Evolutionary conservation across 768 basidiomycete species (phyloP), one percentile per base, ranked within the genome.

Genomic region (Rhodotorula kratochvilovae): DNA sequence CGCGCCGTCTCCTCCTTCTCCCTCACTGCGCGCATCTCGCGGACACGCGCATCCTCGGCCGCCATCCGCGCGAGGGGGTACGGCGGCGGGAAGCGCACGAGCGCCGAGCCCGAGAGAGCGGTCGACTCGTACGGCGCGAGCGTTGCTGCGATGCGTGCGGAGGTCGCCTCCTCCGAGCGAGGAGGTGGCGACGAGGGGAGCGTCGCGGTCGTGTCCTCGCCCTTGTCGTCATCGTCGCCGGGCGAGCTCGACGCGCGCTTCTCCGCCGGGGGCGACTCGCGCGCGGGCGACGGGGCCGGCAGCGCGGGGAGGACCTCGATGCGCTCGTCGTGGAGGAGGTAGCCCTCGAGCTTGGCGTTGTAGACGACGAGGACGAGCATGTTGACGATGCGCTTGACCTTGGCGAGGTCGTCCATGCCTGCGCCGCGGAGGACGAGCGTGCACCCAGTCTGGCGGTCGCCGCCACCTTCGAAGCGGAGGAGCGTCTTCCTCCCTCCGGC

Each of bases 401-500:
- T 88, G 62, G 85, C 85, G 65, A 99, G 82, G 0, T 87, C 90
- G 50, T 89, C 88, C 66, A 89, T 84, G 77, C 94, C 86, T 7
- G 87, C 93, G 17, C 96, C 96, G 54, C 96, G 86, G 57, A 99
- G 80, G 50, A 98, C 84, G 75, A 99, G 89, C 4, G 96, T 98
- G 74, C 93, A 97, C 0, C 94, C 94, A 85, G 91, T 89, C 72
- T 96, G 91, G 61, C 86, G 86, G 78, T 86, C 89, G 77, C 94
- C 96, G 4, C 95, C 95, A 3, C 95, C 95, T 81, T 99, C 96
- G 77, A 99, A 98, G 2, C 96, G 89, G 92, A 99, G 93, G 78
- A 92, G 90, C 0, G 95, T 92, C 83, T 99, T 99, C 66, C 96
- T 85, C 27, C 85, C 86, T 29, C 92, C 93, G n/a, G 94, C 92